Evolutionary conservation across 2,329 filamentous ascomycete species (phyloP).

Genomic region (Aspergillus sp.): DNA sequence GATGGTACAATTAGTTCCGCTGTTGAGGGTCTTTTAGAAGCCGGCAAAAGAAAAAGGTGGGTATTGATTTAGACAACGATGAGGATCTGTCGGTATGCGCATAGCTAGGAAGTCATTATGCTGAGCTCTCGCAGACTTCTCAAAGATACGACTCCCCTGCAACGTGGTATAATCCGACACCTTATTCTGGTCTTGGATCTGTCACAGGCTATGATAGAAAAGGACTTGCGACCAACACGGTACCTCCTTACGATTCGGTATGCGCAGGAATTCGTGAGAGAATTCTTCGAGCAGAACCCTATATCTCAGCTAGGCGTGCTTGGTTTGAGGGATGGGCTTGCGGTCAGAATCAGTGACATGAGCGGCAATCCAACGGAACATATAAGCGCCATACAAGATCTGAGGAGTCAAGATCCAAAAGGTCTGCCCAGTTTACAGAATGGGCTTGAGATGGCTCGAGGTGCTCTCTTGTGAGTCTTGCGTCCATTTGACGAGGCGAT

Average conservation of each 20-base stretch:
- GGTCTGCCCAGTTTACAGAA: conserved; percentile 83
- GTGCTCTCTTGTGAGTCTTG: conserved; percentile 64
- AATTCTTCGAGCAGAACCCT: conserved; percentile 97
- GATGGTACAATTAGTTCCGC: conserved; percentile 67
- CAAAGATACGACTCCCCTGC: conserved; percentile 88
- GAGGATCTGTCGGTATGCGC: conserved; percentile 1
- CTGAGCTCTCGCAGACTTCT: conserved; percentile 53
- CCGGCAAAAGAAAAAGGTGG: conserved; percentile 67
- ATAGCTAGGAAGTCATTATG: conserved; percentile 4
- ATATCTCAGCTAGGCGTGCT: conserved; percentile 91
- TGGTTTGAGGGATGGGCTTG: conserved; percentile 87
- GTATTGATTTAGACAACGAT: conserved; percentile 6
- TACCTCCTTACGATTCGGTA: conserved; percentile 76
- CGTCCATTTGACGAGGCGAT: background rate
- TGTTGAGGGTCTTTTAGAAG: conserved; percentile 67
- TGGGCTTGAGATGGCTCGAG: conserved; percentile 88
- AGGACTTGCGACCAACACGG: conserved; percentile 82
- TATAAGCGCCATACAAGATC: conserved; percentile 62
- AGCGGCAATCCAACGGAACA: conserved; percentile 87
- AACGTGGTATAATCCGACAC: conserved; percentile 96
- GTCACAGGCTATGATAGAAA: conserved; percentile 88
- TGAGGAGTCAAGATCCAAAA: conserved; percentile 60
- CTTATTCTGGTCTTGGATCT: conserved; percentile 85
- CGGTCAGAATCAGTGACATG: conserved; percentile 77
- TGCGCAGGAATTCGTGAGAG: conserved; percentile 77